A percentile compares a stretch with the other conserved stretches of the same genome.
Evolutionary conservation across 108 stramenopile genomes (phyloP).

Genomic region (Bacterosira constricta): DNA sequence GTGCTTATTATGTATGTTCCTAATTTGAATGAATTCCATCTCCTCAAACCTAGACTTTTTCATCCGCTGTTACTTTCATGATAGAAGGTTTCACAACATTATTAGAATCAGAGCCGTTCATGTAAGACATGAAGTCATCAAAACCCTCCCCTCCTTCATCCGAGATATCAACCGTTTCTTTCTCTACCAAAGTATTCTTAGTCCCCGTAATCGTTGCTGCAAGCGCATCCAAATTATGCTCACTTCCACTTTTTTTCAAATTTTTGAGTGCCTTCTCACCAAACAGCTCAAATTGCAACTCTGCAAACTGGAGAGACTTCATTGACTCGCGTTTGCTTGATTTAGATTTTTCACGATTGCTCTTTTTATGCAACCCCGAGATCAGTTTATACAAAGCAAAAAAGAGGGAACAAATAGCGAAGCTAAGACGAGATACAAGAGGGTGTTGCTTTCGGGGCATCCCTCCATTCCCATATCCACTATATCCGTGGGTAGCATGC

Average conservation of each 20-base stretch:
- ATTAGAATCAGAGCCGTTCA: too few species aligned
- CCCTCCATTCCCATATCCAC: slow-evolving; percentile 63
- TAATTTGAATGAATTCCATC: too few species aligned
- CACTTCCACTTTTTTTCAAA: slow-evolving; percentile 30
- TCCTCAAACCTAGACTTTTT: too few species aligned
- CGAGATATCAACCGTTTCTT: not conserved
- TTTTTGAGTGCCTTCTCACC: slow-evolving; percentile 27
- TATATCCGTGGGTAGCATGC: slow-evolving; percentile 59
- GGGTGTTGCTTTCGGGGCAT: slow-evolving; percentile 54
- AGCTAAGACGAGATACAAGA: slow-evolving; percentile 52
- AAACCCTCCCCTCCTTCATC: not conserved
- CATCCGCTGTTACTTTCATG: too few species aligned
- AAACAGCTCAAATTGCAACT: slow-evolving; percentile 35
- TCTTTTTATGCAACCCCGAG: not conserved
- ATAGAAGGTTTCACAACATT: too few species aligned
- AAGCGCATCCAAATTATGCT: slow-evolving; percentile 16
- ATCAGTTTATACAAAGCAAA: not conserved
- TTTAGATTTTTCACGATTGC: slow-evolving; percentile 11
- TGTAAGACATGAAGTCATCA: not conserved
- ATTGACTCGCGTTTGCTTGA: slow-evolving; percentile 20
- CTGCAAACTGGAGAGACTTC: slow-evolving; percentile 29
- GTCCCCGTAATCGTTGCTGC: not conserved
- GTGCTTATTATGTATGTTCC: too few species aligned
- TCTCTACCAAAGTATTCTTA: not conserved
- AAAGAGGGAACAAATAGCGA: slow-evolving; percentile 37